phyloP scores from a whole-genome alignment of 2,329 filamentous ascomycete species.

The Byssochlamys sp. region DNA sequence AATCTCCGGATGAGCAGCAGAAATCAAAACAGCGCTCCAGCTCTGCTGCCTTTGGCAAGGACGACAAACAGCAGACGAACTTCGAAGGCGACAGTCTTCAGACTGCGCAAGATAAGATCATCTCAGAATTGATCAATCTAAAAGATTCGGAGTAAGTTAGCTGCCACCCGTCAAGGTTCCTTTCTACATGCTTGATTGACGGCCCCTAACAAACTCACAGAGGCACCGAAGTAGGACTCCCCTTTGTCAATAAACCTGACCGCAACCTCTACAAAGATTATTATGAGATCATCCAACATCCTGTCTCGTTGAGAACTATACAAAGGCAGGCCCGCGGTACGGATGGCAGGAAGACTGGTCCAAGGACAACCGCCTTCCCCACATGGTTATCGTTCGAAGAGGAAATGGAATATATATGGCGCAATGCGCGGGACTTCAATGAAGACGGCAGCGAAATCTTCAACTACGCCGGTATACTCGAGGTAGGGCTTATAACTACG shows the following conservation, averaged over 20 bases:
- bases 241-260: constrained; percentile 69
- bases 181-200: not conserved
- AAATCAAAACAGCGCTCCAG: not conserved
- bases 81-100: constrained; percentile 71
- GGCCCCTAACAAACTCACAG: constrained; percentile 19
- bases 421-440: constrained; percentile 80
- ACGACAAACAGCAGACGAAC: constrained; percentile 47
- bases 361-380: constrained; percentile 59
- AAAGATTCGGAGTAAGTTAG: constrained; percentile 29
- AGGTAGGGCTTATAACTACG: constrained; percentile 45
- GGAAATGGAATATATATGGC: constrained; percentile 71
- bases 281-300: constrained; percentile 72
- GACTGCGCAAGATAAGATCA: constrained; percentile 74
- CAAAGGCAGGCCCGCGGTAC: constrained; percentile 68
- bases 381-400: constrained; percentile 75
- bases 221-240: constrained; percentile 60
- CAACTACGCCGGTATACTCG: constrained; percentile 64
- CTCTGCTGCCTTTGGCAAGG: constrained; percentile 35
- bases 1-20: not conserved
- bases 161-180: constrained; percentile 10
- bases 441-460: constrained; percentile 84
- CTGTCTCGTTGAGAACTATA: constrained; percentile 66
- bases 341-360: constrained; percentile 55
- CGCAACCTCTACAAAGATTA: constrained; percentile 67
- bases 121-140: constrained; percentile 54